A percentile compares a stretch with the other conserved stretches of the same genome.
Evolutionary conservation across 2,329 filamentous ascomycete species (phyloP).

Genomic region (Diaporthe nobilis): DNA sequence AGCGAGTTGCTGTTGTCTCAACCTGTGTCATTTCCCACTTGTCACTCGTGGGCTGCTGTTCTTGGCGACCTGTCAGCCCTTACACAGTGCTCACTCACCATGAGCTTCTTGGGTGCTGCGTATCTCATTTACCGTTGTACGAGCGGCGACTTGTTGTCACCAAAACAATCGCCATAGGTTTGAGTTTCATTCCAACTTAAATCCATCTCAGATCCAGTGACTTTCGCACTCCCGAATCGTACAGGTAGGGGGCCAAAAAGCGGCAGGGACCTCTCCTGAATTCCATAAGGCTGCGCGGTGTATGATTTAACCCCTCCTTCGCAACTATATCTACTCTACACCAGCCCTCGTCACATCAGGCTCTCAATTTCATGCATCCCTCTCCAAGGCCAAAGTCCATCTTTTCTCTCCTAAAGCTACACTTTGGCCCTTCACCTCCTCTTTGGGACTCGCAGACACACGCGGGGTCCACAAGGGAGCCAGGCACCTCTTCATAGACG

Average conservation of each 20-base stretch:
- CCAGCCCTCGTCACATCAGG: not conserved
- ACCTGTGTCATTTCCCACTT: not conserved
- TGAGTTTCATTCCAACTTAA: not conserved
- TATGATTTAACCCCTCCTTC: not conserved
- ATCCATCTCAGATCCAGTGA: not conserved
- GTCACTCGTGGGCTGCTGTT: not conserved
- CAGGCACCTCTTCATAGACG: not conserved
- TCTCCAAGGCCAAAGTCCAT: not conserved
- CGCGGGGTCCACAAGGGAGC: not conserved
- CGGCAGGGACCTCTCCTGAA: no score
- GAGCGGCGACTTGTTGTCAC: not conserved
- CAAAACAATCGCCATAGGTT: not conserved
- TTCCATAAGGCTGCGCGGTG: not conserved
- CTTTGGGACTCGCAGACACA: no score
- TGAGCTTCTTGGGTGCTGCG: not conserved
- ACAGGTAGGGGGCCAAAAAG: not conserved
- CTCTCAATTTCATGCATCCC: not conserved
- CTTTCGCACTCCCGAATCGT: not conserved
- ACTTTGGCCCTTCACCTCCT: not conserved
- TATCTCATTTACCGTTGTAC: not conserved
- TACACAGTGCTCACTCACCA: not conserved
- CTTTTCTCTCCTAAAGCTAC: not conserved
- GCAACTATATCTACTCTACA: not conserved
- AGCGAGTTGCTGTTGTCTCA: not conserved
- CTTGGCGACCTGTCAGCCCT: not conserved